Evolutionary conservation across 1,284 basidiomycete genomes (phyloP), one percentile per base, ranked within the genome.

Genomic region (Moesziomyces globuligerus): DNA sequence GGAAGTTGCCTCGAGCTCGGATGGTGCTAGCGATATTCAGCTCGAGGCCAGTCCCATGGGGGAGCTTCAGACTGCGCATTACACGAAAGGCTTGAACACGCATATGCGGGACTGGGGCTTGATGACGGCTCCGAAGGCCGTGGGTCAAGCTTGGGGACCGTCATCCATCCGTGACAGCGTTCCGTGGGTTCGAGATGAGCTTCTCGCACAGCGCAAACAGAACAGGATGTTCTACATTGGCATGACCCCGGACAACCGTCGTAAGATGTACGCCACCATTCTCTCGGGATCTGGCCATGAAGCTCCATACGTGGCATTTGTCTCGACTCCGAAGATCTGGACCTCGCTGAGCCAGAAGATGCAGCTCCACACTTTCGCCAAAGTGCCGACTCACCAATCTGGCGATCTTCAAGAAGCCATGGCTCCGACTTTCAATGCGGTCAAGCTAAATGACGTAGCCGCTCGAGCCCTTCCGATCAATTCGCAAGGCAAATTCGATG

Each of bases 291-390:
- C 21, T 10, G 21, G n/a, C 3, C 3, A 7, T 10, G 26, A 24
- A 9, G 20, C 39, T 7, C 41, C 40, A 3, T 48, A 56, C 20
- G 36, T 44, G 13, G 54, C 54, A 9, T 32, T 56, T 15, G 36
- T 56, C 1, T 49, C 54, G 7, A 48, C 54, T 3, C 54, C 54
- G 1, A 20, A 56, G n/a, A 18, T 18, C 26, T 56, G 54, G 47
- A 48, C 11, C 2, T 49, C 46, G 7, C 11, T 56, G 13, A 15
- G 32, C 1, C 25, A 48, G 20, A 43, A 32, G 7, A 34, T 56
- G 10, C 54, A 49, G 20, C 41, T 56, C 6, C 54, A 56, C 41
- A 39, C 32, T 0, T 49, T 56, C 20, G 47, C 47, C 15, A 10
- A 40, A 5, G n/a, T 56, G 15, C 15, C 28, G 3, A n/a, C 17